A percentile compares a stretch with the other conserved stretches of the same genome.
phyloP scores from a whole-genome alignment of 306 rosid species.

The Castanea sativa region DNA sequence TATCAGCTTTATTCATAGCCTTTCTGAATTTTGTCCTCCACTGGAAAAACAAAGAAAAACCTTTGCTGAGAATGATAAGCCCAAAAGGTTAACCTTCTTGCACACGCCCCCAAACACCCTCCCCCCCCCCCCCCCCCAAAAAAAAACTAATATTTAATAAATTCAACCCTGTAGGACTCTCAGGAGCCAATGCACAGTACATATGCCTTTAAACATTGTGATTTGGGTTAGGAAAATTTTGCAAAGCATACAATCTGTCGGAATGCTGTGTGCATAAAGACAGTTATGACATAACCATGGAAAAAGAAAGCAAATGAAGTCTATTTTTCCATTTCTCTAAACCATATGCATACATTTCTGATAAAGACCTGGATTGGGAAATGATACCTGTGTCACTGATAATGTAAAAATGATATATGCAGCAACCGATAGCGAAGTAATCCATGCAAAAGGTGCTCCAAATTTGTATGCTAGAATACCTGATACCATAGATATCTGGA shows the following conservation, averaged over 20 bases:
- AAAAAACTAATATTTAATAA: background rate
- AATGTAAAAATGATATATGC: conserved; percentile 82
- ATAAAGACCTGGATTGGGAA: conserved; percentile 13
- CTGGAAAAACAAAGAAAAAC: conserved; percentile 44
- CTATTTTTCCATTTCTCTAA: background rate
- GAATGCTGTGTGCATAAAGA: background rate
- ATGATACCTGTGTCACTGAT: conserved; percentile 79
- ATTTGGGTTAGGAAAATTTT: background rate
- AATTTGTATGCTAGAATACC: conserved; percentile 96
- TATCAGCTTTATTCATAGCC: conserved; percentile 95
- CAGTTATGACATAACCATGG: background rate
- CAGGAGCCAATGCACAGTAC: background rate
- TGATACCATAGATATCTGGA: conserved; percentile 98
- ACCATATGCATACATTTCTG: background rate
- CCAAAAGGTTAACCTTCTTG: background rate
- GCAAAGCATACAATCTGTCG: background rate
- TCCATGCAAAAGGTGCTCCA: conserved; percentile 95
- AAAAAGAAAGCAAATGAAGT: conserved; percentile 12
- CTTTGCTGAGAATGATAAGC: conserved; percentile 1
- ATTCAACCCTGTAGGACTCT: background rate
- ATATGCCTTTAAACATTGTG: background rate
- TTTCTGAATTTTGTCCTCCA: conserved; percentile 99
- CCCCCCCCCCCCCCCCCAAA: background rate
- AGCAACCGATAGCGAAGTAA: conserved; percentile 92
- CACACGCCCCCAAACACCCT: too few species aligned